A percentile compares a stretch with the other conserved stretches of the same genome.
Evolutionary conservation across 345 rosid species (phyloP).

Genomic region (Clarkia xantiana): DNA sequence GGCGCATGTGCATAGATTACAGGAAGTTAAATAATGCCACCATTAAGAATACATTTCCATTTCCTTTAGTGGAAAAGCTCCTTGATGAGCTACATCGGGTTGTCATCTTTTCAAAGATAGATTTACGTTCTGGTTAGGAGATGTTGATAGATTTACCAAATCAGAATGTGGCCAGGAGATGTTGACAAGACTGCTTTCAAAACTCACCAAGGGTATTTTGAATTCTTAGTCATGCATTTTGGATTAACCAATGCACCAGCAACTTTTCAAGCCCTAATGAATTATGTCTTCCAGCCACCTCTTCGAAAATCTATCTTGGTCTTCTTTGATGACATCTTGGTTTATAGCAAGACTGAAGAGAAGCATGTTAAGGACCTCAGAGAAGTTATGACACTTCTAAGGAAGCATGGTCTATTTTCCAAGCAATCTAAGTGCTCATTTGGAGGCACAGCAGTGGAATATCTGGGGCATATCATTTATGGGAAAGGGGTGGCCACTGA

Average conservation of each 20-base stretch:
- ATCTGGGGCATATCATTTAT: neutral
- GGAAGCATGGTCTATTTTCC: neutral
- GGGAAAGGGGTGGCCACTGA: constrained; percentile 1
- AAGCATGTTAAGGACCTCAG: neutral
- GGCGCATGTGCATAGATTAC: neutral
- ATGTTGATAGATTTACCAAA: too few relatives aligned
- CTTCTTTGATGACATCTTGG: constrained; percentile 3
- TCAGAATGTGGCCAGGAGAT: neutral
- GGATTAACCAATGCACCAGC: neutral
- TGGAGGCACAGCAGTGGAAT: neutral
- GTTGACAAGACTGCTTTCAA: neutral
- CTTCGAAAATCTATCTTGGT: neutral
- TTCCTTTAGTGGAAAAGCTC: neutral
- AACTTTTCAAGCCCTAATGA: neutral
- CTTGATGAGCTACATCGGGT: neutral
- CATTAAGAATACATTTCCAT: neutral
- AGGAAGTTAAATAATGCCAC: neutral
- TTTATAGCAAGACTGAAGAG: neutral
- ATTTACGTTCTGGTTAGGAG: neutral
- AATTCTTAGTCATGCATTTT: neutral
- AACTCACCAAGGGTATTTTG: neutral
- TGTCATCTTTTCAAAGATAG: neutral
- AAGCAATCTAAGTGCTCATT: neutral
- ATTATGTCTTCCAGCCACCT: neutral
- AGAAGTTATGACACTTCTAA: neutral